These are phyloP conservation scores for Hymenoscyphus linearis DNA, from an alignment of 2,329 filamentous ascomycete genomes.

Conservation along the genomic window DNA sequence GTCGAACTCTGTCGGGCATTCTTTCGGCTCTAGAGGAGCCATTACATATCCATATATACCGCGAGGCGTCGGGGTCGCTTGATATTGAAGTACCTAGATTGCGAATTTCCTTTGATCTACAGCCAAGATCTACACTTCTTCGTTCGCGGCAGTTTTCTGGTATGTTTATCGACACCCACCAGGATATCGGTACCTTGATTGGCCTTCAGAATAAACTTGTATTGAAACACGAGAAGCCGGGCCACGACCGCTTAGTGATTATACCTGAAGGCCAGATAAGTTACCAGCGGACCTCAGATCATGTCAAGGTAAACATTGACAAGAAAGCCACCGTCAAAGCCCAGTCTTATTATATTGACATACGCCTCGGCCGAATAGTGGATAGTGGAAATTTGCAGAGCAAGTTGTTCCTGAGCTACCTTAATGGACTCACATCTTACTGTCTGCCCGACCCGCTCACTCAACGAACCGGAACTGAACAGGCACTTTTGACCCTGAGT, in stretches of 20 bases:
- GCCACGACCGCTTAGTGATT: slow-evolving; percentile 43
- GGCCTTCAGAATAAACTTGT: slow-evolving; percentile 56
- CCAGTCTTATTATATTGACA: slow-evolving; percentile 46
- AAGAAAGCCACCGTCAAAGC: slow-evolving; percentile 17
- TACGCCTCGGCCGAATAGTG: slow-evolving; percentile 42
- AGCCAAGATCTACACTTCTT: slow-evolving; percentile 27
- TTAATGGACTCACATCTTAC: slow-evolving; percentile 51
- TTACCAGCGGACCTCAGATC: slow-evolving; percentile 32
- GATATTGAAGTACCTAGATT: slow-evolving; percentile 43
- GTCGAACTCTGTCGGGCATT: slow-evolving; percentile 29
- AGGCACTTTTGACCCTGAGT: slow-evolving; percentile 43
- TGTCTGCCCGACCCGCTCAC: slow-evolving; percentile 34
- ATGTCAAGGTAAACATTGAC: background rate
- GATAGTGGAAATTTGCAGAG: slow-evolving; percentile 41
- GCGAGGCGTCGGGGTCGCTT: background rate
- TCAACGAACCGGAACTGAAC: slow-evolving; percentile 47
- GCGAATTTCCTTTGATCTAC: slow-evolving; percentile 42
- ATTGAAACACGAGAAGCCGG: slow-evolving; percentile 39
- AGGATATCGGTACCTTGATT: slow-evolving; percentile 50
- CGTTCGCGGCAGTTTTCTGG: slow-evolving; percentile 45
- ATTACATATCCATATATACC: slow-evolving; percentile 34
- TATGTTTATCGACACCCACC: slow-evolving; percentile 43
- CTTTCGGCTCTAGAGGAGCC: slow-evolving; percentile 35
- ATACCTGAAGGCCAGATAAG: slow-evolving; percentile 43
- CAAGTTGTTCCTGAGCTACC: slow-evolving; percentile 41